Evolutionary conservation across 345 rosid genomes (phyloP).

Genomic region (Bruguiera gymnorhiza): DNA sequence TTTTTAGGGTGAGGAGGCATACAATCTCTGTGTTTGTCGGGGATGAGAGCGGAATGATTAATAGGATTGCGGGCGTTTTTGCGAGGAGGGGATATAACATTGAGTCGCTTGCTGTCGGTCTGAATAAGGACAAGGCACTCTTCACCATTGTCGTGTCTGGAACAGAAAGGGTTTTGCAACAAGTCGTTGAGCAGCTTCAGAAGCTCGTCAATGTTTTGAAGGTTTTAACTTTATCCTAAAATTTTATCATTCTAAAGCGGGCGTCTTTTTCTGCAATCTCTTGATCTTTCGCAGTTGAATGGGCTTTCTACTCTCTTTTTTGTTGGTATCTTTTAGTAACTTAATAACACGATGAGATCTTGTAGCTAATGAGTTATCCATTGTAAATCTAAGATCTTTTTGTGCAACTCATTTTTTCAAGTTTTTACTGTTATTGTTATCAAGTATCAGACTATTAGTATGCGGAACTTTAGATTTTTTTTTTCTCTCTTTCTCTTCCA

Average conservation of each 20-base stretch:
- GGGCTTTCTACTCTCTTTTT: neutral
- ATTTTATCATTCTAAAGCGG: neutral
- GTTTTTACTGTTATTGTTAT: too few species aligned
- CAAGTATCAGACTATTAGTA: too few species aligned
- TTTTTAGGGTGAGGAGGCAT: slow-evolving; percentile 64
- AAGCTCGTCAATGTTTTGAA: slow-evolving; percentile 92
- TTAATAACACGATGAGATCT: too few species aligned
- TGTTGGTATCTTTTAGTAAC: too few species aligned
- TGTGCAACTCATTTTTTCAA: too few species aligned
- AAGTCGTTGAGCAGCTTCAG: slow-evolving; percentile 89
- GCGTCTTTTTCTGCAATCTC: neutral
- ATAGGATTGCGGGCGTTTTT: slow-evolving; percentile 94
- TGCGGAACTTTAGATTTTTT: too few species aligned
- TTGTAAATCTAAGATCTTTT: too few species aligned
- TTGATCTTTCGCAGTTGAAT: neutral
- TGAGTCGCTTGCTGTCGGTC: slow-evolving; percentile 97
- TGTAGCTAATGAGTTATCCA: too few species aligned
- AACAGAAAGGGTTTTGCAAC: slow-evolving; percentile 72
- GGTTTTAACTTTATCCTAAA: slow-evolving; percentile 33
- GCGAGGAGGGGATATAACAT: slow-evolving; percentile 94
- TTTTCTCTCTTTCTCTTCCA: too few species aligned
- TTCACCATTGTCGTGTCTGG: slow-evolving; percentile 92
- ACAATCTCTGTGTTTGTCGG: slow-evolving; percentile 93
- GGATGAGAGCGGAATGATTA: slow-evolving; percentile 97
- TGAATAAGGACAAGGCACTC: slow-evolving; percentile 84